These are phyloP conservation scores for Mytilinidion resinicola DNA, from an alignment of 495 filamentous ascomycete genomes.

Conservation along the genomic window DNA sequence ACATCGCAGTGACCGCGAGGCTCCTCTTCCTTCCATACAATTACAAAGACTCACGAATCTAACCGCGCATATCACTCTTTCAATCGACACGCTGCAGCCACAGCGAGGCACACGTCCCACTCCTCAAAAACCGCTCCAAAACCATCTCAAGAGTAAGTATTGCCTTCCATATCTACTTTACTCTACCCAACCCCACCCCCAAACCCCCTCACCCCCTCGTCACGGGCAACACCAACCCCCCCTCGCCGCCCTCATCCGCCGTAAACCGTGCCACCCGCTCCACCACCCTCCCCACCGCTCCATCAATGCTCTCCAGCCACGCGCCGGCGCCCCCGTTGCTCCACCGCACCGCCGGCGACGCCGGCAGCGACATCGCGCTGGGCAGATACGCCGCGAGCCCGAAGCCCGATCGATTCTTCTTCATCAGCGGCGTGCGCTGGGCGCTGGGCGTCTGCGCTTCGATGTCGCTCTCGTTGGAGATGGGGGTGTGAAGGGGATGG, in stretches of 20 bases:
- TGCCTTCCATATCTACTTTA: too few relatives aligned
- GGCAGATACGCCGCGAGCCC: background rate
- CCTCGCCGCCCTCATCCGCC: conserved; percentile 10
- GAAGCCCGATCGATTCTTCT: background rate
- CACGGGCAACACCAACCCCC: conserved; percentile 18
- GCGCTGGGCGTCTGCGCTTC: background rate
- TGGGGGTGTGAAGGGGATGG: background rate
- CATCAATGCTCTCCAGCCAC: conserved; percentile 16
- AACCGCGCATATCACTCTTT: too few relatives aligned
- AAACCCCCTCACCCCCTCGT: background rate
- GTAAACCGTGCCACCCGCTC: conserved; percentile 15
- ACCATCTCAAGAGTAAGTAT: too few relatives aligned
- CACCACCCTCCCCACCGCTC: conserved; percentile 5
- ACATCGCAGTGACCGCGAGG: too few relatives aligned
- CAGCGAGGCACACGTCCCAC: too few relatives aligned
- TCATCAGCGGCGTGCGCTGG: too few relatives aligned
- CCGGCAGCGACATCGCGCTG: background rate
- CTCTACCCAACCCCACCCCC: background rate
- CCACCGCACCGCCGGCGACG: background rate
- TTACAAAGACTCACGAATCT: too few relatives aligned
- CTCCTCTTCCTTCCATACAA: too few relatives aligned
- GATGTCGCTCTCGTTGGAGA: background rate
- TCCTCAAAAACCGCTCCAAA: too few relatives aligned
- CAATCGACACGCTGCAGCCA: too few relatives aligned
- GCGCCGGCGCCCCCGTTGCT: background rate